phyloP scores from a whole-genome alignment of 1,139 yeast species.

The Scheffersomyces titani region DNA sequence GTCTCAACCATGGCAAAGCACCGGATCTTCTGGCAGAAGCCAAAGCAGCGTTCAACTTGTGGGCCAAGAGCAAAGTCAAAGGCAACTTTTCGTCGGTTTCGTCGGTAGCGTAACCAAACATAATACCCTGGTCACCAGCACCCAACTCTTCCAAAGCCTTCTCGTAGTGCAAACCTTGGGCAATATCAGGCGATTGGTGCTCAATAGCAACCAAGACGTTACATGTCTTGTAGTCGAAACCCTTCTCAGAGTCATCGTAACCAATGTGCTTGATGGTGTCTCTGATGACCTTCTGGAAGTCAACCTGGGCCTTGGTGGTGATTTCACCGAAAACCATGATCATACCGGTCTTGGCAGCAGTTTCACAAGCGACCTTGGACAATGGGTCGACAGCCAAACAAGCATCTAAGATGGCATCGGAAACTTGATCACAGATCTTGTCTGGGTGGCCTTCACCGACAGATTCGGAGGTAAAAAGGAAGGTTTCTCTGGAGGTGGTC shows the following conservation, averaged over 20 bases:
- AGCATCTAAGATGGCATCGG: conserved; percentile 98
- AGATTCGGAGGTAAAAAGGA: conserved; percentile 92
- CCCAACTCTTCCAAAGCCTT: conserved; percentile 96
- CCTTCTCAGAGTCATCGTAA: conserved; percentile 93
- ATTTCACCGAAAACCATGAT: conserved; percentile 99
- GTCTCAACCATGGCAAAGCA: conserved; percentile 93
- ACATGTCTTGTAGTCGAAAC: conserved; percentile 99
- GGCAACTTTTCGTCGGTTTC: conserved; percentile 98
- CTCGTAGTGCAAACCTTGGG: conserved; percentile 98
- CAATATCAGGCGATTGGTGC: conserved; percentile 99
- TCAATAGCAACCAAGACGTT: conserved; percentile 98
- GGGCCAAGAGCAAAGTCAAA: conserved; percentile 90
- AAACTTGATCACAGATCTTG: conserved; percentile 98
- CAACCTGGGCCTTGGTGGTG: conserved; percentile 93
- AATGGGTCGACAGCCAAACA: conserved; percentile 94
- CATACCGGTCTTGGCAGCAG: conserved; percentile 99
- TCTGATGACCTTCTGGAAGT: conserved; percentile 96
- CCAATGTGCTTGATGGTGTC: conserved; percentile 99
- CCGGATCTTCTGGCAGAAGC: conserved; percentile 98
- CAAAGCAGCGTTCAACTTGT: conserved; percentile 94
- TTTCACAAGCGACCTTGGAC: conserved; percentile 99
- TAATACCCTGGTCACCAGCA: conserved; percentile 99
- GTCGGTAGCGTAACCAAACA: conserved; percentile 99
- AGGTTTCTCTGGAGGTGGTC: conserved; percentile 35
- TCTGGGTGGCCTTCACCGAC: conserved; percentile 99